These are phyloP conservation scores for Curvularia lunata DNA, from an alignment of 2,329 filamentous ascomycete species.

Conservation along the genomic window DNA sequence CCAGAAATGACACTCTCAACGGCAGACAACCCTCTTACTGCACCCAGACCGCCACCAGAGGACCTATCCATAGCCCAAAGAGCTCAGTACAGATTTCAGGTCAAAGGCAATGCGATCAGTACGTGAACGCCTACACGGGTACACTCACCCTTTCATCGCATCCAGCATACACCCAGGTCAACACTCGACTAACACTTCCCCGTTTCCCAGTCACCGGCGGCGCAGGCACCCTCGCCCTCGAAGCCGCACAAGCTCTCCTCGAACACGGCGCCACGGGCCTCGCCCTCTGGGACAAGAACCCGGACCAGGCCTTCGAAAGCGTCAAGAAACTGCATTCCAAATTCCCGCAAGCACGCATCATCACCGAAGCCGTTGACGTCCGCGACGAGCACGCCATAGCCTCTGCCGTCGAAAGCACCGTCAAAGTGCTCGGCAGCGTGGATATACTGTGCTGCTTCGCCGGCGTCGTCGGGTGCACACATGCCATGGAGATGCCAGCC, in stretches of 20 bases:
- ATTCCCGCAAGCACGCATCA: constrained; percentile 63
- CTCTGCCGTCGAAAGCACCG: constrained; percentile 46
- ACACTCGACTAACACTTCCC: constrained; percentile 1
- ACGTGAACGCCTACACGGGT: constrained; percentile 39
- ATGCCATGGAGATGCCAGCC: constrained; percentile 65
- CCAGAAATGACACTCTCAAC: constrained; percentile 60
- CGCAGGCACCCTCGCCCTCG: constrained; percentile 67
- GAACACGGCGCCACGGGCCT: constrained; percentile 69
- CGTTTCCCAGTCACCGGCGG: constrained; percentile 65
- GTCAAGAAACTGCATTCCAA: constrained; percentile 57
- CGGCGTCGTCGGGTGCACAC: constrained; percentile 68
- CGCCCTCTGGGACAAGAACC: constrained; percentile 65
- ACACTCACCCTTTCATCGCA: constrained; percentile 8
- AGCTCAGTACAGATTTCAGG: constrained; percentile 58
- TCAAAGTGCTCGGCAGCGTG: constrained; percentile 57
- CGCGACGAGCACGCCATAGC: constrained; percentile 60
- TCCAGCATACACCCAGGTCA: background rate
- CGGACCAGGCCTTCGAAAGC: constrained; percentile 50
- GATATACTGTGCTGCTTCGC: constrained; percentile 69
- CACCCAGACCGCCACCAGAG: constrained; percentile 53
- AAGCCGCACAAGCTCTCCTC: constrained; percentile 66
- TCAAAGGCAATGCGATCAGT: constrained; percentile 62
- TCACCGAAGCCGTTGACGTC: constrained; percentile 63
- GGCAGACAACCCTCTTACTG: constrained; percentile 51
- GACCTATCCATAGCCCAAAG: constrained; percentile 51